Percentiles rank a stretch among this genome's conserved stretches.
These are phyloP conservation scores for Phaeosphaeriaceae sp. DNA, from an alignment of 2,329 filamentous ascomycete species.

Conservation along the genomic window DNA sequence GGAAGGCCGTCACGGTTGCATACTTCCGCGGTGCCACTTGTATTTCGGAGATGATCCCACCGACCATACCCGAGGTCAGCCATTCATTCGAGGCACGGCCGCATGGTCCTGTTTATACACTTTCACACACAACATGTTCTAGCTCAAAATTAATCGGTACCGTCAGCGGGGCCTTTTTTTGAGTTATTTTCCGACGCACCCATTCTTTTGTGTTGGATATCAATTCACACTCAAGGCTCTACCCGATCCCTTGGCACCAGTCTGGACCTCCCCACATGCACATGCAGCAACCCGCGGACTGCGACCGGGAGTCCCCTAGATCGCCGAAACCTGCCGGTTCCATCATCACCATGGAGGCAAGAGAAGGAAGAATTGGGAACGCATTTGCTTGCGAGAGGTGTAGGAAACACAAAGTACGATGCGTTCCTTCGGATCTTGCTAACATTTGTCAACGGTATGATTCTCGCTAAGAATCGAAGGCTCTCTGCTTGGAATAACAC, in stretches of 20 bases:
- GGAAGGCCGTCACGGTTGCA: slow-evolving; percentile 27
- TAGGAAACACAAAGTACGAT: slow-evolving; percentile 47
- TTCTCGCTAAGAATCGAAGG: slow-evolving; percentile 11
- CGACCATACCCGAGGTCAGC: slow-evolving; percentile 35
- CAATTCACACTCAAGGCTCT: slow-evolving; percentile 21
- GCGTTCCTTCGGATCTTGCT: slow-evolving; percentile 42
- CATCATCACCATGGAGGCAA: slow-evolving; percentile 42
- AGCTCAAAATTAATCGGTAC: slow-evolving; percentile 15
- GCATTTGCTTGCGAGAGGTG: slow-evolving; percentile 47
- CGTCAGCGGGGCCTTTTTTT: slow-evolving; percentile 13
- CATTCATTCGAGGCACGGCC: slow-evolving; percentile 29
- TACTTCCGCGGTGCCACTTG: slow-evolving; percentile 24
- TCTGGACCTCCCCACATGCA: slow-evolving; percentile 45
- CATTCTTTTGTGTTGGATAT: slow-evolving; percentile 7
- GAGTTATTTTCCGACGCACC: slow-evolving; percentile 14
- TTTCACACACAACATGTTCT: slow-evolving; percentile 14
- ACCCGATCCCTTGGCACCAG: slow-evolving; percentile 41
- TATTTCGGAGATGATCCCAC: slow-evolving; percentile 35
- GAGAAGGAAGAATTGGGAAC: slow-evolving; percentile 45
- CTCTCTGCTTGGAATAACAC: slow-evolving; percentile 36
- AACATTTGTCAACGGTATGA: slow-evolving; percentile 44
- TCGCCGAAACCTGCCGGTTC: slow-evolving; percentile 34
- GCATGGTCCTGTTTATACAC: slow-evolving; percentile 17
- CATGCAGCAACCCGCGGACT: slow-evolving; percentile 31
- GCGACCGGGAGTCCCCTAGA: slow-evolving; percentile 29